Percentiles rank a stretch among this genome's conserved stretches.
phyloP scores from a whole-genome alignment of 208 protist genomes.

The Acanthamoeba culbertsoni region DNA sequence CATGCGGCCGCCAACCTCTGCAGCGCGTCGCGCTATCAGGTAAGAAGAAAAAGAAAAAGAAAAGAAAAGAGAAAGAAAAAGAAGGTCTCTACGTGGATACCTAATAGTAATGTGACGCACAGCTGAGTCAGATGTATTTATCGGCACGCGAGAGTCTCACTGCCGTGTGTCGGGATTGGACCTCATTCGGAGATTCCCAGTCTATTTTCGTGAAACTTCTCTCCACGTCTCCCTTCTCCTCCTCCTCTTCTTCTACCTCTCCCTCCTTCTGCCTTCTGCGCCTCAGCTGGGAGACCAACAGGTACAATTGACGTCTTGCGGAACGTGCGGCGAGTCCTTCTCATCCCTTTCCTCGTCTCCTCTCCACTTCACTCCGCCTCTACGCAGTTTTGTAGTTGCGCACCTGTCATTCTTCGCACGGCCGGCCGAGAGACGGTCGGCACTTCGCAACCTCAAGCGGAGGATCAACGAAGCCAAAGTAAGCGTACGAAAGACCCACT shows the following conservation, averaged over 20 bases:
- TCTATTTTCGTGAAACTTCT: slow-evolving; percentile 50
- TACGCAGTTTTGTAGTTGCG: slow-evolving; percentile 26
- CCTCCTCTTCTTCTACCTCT: not conserved
- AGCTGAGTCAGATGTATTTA: not conserved
- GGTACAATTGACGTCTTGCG: too few species aligned
- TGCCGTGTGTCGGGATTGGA: slow-evolving; percentile 21
- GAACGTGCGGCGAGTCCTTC: too few species aligned
- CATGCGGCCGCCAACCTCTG: not conserved
- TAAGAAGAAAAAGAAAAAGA: too few species aligned
- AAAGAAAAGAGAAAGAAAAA: too few species aligned
- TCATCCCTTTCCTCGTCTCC: not conserved
- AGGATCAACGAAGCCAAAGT: slow-evolving; percentile 9
- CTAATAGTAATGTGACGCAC: not conserved
- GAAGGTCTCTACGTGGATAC: not conserved
- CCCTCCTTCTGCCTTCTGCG: slow-evolving; percentile 49
- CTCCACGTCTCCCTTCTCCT: not conserved
- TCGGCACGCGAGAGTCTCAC: not conserved
- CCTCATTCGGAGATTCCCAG: slow-evolving; percentile 15
- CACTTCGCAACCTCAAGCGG: slow-evolving; percentile 35
- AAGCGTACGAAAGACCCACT: not conserved
- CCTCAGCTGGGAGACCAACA: slow-evolving; percentile 50
- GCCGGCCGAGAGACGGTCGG: not conserved
- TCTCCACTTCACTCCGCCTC: not conserved
- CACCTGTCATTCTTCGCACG: slow-evolving; percentile 43
- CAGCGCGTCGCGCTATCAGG: not conserved